Conservation (phyloP, 306 rosid genomes). For the Cajanus cajan region DNA sequence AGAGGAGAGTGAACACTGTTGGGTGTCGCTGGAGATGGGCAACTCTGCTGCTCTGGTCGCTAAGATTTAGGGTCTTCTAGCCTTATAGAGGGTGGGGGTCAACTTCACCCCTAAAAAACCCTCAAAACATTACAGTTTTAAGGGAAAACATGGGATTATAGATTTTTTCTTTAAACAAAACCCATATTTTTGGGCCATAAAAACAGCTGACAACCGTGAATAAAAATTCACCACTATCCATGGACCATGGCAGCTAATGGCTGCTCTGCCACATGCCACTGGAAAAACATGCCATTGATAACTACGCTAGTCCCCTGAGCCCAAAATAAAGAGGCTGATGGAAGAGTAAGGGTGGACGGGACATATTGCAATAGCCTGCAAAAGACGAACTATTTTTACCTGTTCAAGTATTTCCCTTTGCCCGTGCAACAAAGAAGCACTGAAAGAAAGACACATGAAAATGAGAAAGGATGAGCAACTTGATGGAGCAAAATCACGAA, state of each 20-base stretch:
- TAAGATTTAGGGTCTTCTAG: background rate
- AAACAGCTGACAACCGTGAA: background rate
- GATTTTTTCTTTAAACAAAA: background rate
- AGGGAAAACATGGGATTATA: background rate
- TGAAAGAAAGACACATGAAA: slow-evolving; percentile 38
- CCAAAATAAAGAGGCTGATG: background rate
- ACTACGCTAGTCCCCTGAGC: background rate
- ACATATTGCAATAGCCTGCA: slow-evolving; percentile 26
- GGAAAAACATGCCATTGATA: background rate
- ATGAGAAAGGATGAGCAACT: slow-evolving; percentile 17
- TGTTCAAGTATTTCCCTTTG: slow-evolving; percentile 79
- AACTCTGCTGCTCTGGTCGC: background rate
- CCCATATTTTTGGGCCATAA: background rate
- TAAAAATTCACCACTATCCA: background rate
- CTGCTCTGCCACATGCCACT: background rate
- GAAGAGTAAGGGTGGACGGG: background rate
- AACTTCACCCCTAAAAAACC: background rate
- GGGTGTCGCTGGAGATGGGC: background rate
- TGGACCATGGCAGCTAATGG: background rate
- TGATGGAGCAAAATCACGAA: slow-evolving; percentile 4
- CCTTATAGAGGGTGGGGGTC: background rate
- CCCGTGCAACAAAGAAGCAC: slow-evolving; percentile 84
- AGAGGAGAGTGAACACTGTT: background rate
- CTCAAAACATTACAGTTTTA: background rate
- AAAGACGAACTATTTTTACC: slow-evolving; percentile 50